Percentiles rank a stretch among this genome's conserved stretches.
Conservation (phyloP, 208 protist species). For the Naegleria fowleri region DNA sequence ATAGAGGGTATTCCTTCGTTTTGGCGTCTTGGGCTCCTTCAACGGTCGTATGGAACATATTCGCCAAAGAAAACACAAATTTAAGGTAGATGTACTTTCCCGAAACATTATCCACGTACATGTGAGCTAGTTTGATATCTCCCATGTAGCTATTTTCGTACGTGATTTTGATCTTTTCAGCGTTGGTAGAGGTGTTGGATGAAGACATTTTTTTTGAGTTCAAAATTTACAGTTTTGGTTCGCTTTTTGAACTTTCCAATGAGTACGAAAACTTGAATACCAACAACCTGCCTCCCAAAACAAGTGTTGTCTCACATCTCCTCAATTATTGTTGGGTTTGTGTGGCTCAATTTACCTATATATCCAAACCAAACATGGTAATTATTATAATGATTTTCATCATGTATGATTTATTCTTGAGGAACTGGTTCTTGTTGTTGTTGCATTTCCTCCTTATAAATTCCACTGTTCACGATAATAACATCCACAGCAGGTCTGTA, state of each 20-base stretch:
- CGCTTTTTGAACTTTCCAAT: too few relatives aligned
- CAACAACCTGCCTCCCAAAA: too few relatives aligned
- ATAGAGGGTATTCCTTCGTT: background rate
- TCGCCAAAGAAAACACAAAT: background rate
- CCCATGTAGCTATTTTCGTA: background rate
- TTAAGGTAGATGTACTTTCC: background rate
- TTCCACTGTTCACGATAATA: background rate
- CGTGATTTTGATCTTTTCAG: background rate
- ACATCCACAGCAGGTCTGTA: constrained; percentile 37
- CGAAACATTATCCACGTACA: background rate
- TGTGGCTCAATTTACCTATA: too few relatives aligned
- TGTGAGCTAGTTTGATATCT: background rate
- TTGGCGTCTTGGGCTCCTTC: background rate
- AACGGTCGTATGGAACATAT: background rate
- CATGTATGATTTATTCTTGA: background rate
- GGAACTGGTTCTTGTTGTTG: background rate
- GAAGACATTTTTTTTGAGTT: background rate
- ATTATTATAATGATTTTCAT: too few relatives aligned
- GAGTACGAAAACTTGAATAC: too few relatives aligned
- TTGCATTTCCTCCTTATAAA: background rate
- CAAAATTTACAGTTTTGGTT: too few relatives aligned
- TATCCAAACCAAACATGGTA: too few relatives aligned
- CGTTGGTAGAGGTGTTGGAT: background rate
- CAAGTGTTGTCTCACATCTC: too few relatives aligned
- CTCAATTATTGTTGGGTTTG: too few relatives aligned